phyloP scores from a whole-genome alignment of 768 basidiomycete species.

The Sarcodon sp. region DNA sequence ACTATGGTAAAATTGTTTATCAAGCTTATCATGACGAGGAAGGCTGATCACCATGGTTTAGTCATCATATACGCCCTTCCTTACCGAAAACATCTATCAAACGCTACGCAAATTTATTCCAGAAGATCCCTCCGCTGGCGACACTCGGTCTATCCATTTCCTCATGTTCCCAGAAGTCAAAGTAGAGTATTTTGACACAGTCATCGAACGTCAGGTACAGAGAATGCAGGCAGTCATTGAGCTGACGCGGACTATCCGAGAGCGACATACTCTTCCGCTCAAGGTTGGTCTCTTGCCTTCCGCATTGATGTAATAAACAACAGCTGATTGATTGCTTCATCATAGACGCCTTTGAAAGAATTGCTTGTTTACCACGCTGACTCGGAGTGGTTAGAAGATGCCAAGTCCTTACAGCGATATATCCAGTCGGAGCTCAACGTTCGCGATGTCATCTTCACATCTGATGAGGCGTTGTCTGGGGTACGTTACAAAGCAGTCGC shows the following conservation, averaged over 20 bases:
- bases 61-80: constrained; percentile 98
- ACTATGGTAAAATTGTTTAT: constrained; percentile 68
- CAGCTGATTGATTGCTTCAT: not conserved
- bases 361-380: constrained; percentile 90
- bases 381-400: constrained; percentile 71
- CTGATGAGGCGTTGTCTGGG: constrained; percentile 75
- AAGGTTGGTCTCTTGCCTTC: constrained; percentile 46
- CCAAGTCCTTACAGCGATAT: constrained; percentile 74
- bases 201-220: constrained; percentile 88
- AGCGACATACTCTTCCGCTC: constrained; percentile 73
- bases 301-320: not conserved
- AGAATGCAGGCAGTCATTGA: constrained; percentile 95
- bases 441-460: constrained; percentile 79
- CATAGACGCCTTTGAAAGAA: constrained; percentile 83
- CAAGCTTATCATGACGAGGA: not conserved
- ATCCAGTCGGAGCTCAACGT: constrained; percentile 93
- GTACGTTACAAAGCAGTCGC: constrained; percentile 86
- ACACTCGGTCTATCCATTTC: constrained; percentile 92
- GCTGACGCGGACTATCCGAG: constrained; percentile 77
- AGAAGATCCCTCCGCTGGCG: constrained; percentile 51
- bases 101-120: constrained; percentile 79
- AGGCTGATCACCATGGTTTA: constrained; percentile 15
- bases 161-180: constrained; percentile 87
- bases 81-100: constrained; percentile 95
- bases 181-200: constrained; percentile 87